phyloP scores from a whole-genome alignment of 2,329 filamentous ascomycete genomes.

The Aureobasidium musti region DNA sequence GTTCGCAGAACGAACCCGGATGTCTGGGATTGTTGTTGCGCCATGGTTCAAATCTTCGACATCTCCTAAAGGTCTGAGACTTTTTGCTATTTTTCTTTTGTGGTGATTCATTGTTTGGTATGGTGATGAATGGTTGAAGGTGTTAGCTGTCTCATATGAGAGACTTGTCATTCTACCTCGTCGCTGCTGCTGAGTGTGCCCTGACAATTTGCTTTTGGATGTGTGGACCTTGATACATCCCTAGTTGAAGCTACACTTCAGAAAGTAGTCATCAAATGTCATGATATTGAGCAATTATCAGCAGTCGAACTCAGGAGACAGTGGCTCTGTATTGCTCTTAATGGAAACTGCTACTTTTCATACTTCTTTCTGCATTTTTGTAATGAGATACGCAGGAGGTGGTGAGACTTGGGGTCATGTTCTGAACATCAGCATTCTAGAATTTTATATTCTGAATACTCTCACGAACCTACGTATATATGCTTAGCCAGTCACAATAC shows the following conservation, averaged over 20 bases:
- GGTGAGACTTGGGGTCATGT: rapidly evolving
- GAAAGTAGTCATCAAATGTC: neutral
- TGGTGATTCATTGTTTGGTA: neutral
- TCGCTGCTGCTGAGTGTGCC: neutral
- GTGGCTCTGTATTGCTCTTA: too few relatives aligned
- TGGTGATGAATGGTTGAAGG: neutral
- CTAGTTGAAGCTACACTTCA: too few relatives aligned
- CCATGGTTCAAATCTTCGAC: neutral
- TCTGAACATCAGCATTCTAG: neutral
- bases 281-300: neutral
- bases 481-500: rapidly evolving
- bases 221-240: neutral
- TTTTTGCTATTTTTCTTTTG: neutral
- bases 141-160: neutral
- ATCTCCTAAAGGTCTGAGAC: neutral
- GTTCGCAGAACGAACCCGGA: neutral
- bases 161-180: neutral
- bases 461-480: neutral
- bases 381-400: neutral
- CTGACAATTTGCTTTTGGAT: neutral
- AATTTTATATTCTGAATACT: neutral
- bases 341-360: neutral
- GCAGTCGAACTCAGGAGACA: too few relatives aligned
- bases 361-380: neutral
- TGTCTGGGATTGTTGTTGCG: neutral